phyloP scores from a whole-genome alignment of 179 eudicot species.

The Spinacia oleracea region DNA sequence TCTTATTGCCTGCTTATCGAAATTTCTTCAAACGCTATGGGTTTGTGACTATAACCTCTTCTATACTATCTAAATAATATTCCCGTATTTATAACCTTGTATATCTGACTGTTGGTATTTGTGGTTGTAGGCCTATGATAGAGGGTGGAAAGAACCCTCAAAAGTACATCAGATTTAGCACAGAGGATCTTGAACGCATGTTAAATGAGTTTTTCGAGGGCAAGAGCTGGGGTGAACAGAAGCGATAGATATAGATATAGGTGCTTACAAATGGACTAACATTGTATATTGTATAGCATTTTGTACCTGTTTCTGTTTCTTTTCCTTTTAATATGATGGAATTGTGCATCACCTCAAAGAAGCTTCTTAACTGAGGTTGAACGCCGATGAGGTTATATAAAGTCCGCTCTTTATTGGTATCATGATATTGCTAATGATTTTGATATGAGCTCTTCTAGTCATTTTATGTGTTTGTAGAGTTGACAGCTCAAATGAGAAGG shows the following conservation, averaged over 20 bases:
- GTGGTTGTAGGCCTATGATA: constrained; percentile 54
- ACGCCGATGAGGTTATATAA: background rate
- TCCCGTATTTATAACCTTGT: too few relatives aligned
- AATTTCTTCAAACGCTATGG: constrained; percentile 72
- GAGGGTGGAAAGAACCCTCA: constrained; percentile 74
- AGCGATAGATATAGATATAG: constrained; percentile 52
- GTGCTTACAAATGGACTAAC: background rate
- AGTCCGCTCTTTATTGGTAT: too few relatives aligned
- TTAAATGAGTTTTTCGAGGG: constrained; percentile 84
- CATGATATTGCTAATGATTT: background rate
- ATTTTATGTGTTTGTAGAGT: background rate
- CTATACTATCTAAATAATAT: background rate
- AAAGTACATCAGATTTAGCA: constrained; percentile 65
- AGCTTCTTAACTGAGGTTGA: background rate
- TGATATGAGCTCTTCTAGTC: background rate
- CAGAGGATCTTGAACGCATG: constrained; percentile 85
- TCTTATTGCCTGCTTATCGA: constrained; percentile 85
- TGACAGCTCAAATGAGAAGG: too few relatives aligned
- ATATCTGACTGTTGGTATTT: background rate
- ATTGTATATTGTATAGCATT: constrained; percentile 12
- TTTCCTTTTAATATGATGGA: background rate
- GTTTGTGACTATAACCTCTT: constrained; percentile 34
- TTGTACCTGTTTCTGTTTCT: background rate
- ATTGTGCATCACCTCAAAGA: background rate
- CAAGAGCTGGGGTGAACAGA: constrained; percentile 63